These are phyloP conservation scores for Hansenula anomala DNA, from an alignment of 1,139 yeast genomes.

Conservation along the genomic window DNA sequence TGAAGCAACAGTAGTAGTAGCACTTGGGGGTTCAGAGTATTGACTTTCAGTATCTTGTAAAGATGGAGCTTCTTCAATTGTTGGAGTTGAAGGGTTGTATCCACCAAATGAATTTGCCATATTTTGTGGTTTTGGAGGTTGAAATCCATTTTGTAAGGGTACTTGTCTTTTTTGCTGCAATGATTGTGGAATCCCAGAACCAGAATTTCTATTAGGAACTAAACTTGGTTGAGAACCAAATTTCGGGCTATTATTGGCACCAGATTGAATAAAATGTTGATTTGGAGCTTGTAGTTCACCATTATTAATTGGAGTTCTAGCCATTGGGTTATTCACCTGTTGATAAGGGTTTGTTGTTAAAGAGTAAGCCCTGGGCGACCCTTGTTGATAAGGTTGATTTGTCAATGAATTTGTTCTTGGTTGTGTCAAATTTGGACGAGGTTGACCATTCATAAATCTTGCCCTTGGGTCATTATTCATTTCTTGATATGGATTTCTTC, in stretches of 20 bases:
- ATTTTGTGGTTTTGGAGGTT: not conserved
- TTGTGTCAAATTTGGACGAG: slow-evolving; percentile 3
- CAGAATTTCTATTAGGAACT: not conserved
- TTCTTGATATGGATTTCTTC: slow-evolving; percentile 11
- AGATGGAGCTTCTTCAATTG: slow-evolving; percentile 1
- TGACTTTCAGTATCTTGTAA: not conserved
- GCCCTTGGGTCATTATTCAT: slow-evolving; percentile 10
- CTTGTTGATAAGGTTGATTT: slow-evolving; percentile 4
- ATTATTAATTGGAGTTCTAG: too few relatives aligned
- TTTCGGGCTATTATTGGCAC: not conserved
- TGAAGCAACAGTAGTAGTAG: too few relatives aligned
- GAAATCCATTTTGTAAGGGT: too few relatives aligned
- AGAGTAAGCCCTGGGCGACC: slow-evolving; percentile 15
- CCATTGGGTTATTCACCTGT: not conserved
- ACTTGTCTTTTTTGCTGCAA: not conserved
- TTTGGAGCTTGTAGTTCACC: not conserved
- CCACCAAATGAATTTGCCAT: not conserved
- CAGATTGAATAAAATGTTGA: not conserved
- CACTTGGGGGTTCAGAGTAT: not conserved
- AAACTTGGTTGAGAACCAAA: not conserved
- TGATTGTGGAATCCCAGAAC: not conserved
- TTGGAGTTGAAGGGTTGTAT: slow-evolving; percentile 1
- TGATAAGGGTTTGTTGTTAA: slow-evolving; percentile 16
- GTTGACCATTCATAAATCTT: slow-evolving; percentile 2
- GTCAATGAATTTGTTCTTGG: slow-evolving; percentile 4